Base-by-base conservation (phyloP, 768 basidiomycete genomes). In the Termitomyces sp. region DNA sequence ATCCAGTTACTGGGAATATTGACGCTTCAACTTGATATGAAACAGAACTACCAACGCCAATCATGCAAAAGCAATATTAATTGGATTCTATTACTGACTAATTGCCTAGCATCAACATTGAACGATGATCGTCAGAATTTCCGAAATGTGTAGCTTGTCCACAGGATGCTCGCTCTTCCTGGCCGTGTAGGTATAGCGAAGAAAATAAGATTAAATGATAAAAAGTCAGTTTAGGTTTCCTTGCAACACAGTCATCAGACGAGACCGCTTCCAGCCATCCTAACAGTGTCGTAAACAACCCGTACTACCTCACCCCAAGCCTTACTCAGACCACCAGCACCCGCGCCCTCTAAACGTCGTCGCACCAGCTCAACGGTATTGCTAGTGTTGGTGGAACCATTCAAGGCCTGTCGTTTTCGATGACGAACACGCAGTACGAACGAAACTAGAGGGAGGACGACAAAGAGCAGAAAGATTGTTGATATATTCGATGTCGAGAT, bases 231-330 rank as follows among this genome's bases (percentile, higher is more conserved):
- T 40, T 40, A n/a, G 18, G n/a, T 52, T 18, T 26, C 32, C 50
- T 38, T 52, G 5, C 50, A 38, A 1, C 22, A 36, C 36, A 16
- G 20, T n/a, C n/a, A 58, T 72, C 69, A 90, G 45, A 86, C 86
- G 58, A 90, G 70, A 20, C 89, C 90, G 61, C 86, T 81, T 20
- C 87, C 89, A 1, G 84, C 89, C 89, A 92, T 91, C 63, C 76
- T 79, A 33, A 88, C 77, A 3, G 87, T 86, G 71, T 92, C 89
- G 48, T 71, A 68, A 16, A 92, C 74, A 5, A 78, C 82, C 44
- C 77, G 75, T 3, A 80, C 62, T 7, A 79, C 64, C 63, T 82
- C 83, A 20, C 69, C 68, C 83, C 86, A 86, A 33, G 80, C 70
- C 35, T 70, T 71, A 16, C 67, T 65, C 13, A 77, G 52, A 13